Percentiles rank a stretch among this genome's conserved stretches.
These are phyloP conservation scores for Hygrophila difformis DNA, from an alignment of 257 asterid species.

Conservation along the genomic window DNA sequence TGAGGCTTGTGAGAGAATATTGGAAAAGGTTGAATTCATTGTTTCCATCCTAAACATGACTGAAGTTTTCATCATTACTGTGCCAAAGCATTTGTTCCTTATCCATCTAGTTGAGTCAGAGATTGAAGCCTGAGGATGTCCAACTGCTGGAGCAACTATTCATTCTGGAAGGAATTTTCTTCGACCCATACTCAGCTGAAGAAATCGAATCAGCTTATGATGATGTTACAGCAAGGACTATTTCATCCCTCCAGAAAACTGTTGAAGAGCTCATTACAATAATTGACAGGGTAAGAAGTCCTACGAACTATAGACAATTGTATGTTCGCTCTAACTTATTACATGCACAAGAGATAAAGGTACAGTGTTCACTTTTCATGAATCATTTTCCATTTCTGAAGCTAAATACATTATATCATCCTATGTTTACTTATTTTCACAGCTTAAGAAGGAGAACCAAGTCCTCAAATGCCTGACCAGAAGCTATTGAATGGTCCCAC, in stretches of 20 bases:
- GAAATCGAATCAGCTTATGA: conserved; percentile 48
- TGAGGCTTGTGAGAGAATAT: conserved; percentile 51
- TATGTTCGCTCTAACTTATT: no score
- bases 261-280: conserved; percentile 33
- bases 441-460: conserved; percentile 45
- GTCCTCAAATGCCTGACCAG: conserved; percentile 29
- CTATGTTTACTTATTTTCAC: conserved; percentile 9
- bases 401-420: background rate
- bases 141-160: conserved; percentile 64
- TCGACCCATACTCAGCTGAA: conserved; percentile 45
- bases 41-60: conserved; percentile 4
- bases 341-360: background rate
- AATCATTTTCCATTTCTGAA: conserved; percentile 5
- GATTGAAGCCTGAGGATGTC: conserved; percentile 45
- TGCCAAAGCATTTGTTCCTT: conserved; percentile 19
- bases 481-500: no score
- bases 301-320: background rate
- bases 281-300: conserved; percentile 49
- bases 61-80: conserved; percentile 5
- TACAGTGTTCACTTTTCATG: background rate
- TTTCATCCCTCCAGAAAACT: conserved; percentile 44
- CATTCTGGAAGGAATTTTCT: conserved; percentile 59
- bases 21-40: conserved; percentile 38
- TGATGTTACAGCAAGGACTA: conserved; percentile 56
- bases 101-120: conserved; percentile 43